Conservation (phyloP, 495 filamentous ascomycete genomes). For the Penicillium samsonianum region DNA sequence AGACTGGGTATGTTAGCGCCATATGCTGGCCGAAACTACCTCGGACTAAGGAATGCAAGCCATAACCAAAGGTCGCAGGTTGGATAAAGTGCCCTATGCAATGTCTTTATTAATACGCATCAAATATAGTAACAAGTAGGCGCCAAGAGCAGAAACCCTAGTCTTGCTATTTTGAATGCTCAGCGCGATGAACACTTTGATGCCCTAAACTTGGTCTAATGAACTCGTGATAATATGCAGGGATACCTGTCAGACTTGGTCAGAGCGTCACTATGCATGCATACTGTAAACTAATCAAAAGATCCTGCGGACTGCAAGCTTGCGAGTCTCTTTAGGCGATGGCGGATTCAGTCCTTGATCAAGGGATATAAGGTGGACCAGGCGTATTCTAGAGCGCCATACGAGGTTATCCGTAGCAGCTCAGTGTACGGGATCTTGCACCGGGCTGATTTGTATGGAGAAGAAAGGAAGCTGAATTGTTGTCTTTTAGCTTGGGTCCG, state of each 20-base stretch:
- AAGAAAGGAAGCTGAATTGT: not conserved
- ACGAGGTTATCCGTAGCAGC: not conserved
- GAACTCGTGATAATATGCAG: not conserved
- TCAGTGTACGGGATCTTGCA: not conserved
- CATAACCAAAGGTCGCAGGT: not conserved
- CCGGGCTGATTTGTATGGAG: not conserved
- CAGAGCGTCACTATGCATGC: not conserved
- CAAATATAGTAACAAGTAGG: not conserved
- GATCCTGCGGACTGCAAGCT: not conserved
- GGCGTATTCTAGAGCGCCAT: not conserved
- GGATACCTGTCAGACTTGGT: not conserved
- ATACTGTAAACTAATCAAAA: not conserved
- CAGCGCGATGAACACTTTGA: not conserved
- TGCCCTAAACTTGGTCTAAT: not conserved
- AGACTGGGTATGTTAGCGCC: not conserved
- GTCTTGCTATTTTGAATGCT: not conserved
- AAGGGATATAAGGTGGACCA: not conserved
- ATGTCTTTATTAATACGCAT: not conserved
- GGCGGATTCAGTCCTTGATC: not conserved
- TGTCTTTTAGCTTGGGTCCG: not conserved
- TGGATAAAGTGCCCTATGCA: not conserved
- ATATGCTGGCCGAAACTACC: slow-evolving; percentile 2
- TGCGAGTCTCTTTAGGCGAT: not conserved
- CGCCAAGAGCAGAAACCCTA: not conserved
- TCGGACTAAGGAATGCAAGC: slow-evolving; percentile 1